Base-by-base conservation (phyloP, 2,329 filamentous ascomycete species). In the Penicillium sp. region DNA sequence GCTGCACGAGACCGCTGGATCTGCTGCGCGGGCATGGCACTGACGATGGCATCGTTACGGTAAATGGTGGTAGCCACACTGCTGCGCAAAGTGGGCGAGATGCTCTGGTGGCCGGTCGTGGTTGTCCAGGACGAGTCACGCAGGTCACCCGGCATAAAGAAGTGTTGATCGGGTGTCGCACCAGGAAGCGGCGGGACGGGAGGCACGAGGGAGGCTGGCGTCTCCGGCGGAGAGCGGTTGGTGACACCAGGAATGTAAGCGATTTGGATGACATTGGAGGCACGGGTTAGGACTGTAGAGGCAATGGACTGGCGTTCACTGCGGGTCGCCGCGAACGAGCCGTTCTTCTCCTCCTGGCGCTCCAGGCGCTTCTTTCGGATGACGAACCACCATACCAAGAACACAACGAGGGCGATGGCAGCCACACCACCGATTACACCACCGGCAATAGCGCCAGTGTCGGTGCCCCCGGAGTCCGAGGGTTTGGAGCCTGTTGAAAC, bases 231-330 rank as follows among this genome's bases (percentile, higher is more conserved):
- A 12, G 90, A 89, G 58, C 91, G 82, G 72, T 96, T 96, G 53
- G 88, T 96, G 62, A 97, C 90, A 53, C 93, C 93, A 13, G 93
- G 93, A 58, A 98, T 97, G 69, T 97, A 98, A 49, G 93, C 93
- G 70, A 98, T 98, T 72, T 97, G 93, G 62, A 98, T 98, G 66
- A 98, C 91, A 74, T 98, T 98, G 63, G 93, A 97, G 43, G 93
- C 93, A 54, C 93, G 84, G 17, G 93, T 97, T 53, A 96, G 80
- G 52, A 97, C 89, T 24, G 91, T 97, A 9, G 90, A 96, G 15
- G 93, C 93, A 65, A 98, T 88, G 12, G 91, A 97, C 62, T 91
- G 84, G n/a, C 89, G 78, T 57, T 83, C 77, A 59, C 81, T 78
- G 56, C 77, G 69, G 57, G 75, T 72, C 58, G 75, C 75, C 49